Percentiles rank a stretch among this genome's conserved stretches.
These are phyloP conservation scores for Chenopodium suecicum DNA, from an alignment of 148 eudicot species.

Conservation along the genomic window DNA sequence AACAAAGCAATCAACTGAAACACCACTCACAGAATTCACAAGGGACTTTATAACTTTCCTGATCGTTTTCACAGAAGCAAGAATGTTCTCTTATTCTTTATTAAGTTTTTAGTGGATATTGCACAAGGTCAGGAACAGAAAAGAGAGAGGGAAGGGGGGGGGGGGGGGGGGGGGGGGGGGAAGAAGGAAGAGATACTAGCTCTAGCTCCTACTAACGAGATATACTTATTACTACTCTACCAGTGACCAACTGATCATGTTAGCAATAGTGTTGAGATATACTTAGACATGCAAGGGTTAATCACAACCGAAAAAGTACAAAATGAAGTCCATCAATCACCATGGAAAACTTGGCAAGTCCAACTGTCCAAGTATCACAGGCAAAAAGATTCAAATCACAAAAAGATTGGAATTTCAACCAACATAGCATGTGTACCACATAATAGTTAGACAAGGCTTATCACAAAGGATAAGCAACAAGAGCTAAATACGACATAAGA, in stretches of 20 bases:
- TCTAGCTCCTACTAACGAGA: not conserved
- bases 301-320: not conserved
- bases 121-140: not conserved
- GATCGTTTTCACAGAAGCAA: not conserved
- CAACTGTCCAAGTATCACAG: not conserved
- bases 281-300: not conserved
- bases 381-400: not conserved
- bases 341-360: not conserved
- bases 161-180: not conserved
- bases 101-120: not conserved
- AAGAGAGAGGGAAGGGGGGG: not conserved
- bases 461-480: not conserved
- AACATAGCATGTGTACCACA: too few relatives aligned
- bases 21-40: not conserved
- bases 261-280: too few relatives aligned
- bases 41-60: not conserved
- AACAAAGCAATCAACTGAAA: conserved; percentile 8
- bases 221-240: too few relatives aligned
- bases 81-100: not conserved
- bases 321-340: not conserved
- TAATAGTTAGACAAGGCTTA: not conserved
- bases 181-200: not conserved
- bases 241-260: too few relatives aligned
- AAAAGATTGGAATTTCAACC: not conserved
- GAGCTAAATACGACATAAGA: not conserved